Evolutionary conservation across 164 flowering plant species (phyloP).

Genomic region (Houttuynia cordata): DNA sequence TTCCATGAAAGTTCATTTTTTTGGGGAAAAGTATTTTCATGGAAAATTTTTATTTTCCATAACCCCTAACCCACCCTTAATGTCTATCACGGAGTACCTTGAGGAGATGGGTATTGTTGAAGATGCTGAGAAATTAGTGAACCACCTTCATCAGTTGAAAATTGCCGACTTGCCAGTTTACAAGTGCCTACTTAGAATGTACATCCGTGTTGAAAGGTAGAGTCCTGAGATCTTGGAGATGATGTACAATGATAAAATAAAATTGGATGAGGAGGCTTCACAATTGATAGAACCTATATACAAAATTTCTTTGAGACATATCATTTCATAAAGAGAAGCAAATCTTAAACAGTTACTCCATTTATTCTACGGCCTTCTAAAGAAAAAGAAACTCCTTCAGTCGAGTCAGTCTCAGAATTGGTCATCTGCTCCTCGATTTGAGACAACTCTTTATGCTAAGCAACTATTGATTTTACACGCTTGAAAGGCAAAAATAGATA

Average conservation of each 20-base stretch:
- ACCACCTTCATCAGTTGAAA: conserved; percentile 17
- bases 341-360: background rate
- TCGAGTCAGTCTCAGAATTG: no score
- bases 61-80: no score
- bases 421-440: no score
- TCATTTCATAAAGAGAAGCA: no score
- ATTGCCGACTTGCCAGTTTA: conserved; percentile 31
- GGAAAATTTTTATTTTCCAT: no score
- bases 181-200: conserved; percentile 31
- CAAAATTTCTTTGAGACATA: background rate
- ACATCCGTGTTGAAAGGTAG: conserved; percentile 16
- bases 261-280: conserved; percentile 30
- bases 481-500: no score
- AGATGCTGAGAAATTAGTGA: conserved; percentile 23
- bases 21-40: no score
- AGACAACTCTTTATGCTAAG: no score
- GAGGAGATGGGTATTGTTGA: conserved; percentile 24
- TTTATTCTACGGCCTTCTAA: background rate
- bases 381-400: no score
- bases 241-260: conserved; percentile 30
- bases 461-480: no score
- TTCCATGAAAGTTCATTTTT: no score
- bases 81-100: conserved; percentile 28
- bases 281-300: conserved; percentile 10
- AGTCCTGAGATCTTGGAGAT: conserved; percentile 22